Base-by-base conservation (phyloP, 1,284 basidiomycete species). In the Heterobasidion irregulare region DNA sequence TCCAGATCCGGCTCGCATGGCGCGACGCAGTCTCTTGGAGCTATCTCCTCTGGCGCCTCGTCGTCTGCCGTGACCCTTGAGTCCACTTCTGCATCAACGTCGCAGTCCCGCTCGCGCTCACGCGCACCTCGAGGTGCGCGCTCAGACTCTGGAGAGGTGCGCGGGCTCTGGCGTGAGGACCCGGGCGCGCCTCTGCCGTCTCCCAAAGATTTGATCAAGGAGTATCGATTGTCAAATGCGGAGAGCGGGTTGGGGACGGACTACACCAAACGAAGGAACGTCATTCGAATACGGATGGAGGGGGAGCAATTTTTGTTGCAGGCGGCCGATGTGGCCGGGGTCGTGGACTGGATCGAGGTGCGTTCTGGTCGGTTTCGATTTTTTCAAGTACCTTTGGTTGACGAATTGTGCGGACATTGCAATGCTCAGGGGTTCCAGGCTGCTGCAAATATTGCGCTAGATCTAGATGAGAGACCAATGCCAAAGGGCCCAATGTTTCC, bases 301-400 rank as follows among this genome's bases (percentile, higher is more conserved):
- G 95, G 95, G 12, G 92, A 99, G 75, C 96, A 99, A 74, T 99
- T 99, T 70, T 74, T 99, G 66, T 67, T 99, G 59, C 97, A 99
- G 72, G 92, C 92, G 2, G 83, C 81, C 53, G 89, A 92, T 67
- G 88, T 95, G 48, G 79, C 83, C 41, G 84, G 86, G 48, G 93
- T 97, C 8, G 92, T 99, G 47, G 85, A 92, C 61, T 96, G 95
- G 93, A 96, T 99, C 63, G 96, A 99, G 85, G 26, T 26, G 26
- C 26, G 26, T 26, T 26, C 5, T 26, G 26, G 4, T 26, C 94
- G 91, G 62, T 53, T 75, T 67, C 36, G 47, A 41, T 52, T 50
- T 57, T 50, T 58, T 3, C 36, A 19, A 45, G 53, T 56, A 52
- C 41, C 55, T 57, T 32, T 46, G 16, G 41, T 15, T 38, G 35